A percentile compares a stretch with the other conserved stretches of the same genome.
Evolutionary conservation across 192 early-diverging fungal species (phyloP).

Genomic region (Podila verticillata): DNA sequence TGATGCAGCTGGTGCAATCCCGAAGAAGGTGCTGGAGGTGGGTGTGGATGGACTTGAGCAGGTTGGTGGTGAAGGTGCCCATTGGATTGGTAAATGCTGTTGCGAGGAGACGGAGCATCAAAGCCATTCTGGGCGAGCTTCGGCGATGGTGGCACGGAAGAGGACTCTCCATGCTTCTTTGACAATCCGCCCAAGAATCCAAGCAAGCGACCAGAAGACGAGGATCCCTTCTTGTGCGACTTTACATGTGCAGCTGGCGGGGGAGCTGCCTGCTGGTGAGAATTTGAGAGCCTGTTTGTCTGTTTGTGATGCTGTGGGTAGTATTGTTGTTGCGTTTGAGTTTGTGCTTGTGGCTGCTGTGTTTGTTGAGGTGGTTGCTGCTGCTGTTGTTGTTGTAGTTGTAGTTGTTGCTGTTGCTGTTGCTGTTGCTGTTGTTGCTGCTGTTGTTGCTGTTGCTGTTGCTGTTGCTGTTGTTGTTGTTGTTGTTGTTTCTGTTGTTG

Average conservation of each 20-base stretch:
- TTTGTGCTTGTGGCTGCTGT: neutral
- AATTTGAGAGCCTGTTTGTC: neutral
- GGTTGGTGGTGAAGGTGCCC: neutral
- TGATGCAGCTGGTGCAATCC: neutral
- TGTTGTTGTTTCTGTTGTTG: neutral
- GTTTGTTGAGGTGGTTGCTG: neutral
- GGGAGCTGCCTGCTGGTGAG: neutral
- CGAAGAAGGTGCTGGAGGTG: conserved; percentile 8
- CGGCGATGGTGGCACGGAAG: neutral
- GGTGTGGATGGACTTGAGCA: neutral
- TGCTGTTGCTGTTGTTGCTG: neutral
- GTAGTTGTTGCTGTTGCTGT: neutral
- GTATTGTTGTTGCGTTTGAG: neutral
- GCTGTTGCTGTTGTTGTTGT: neutral
- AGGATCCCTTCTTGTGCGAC: conserved; percentile 26
- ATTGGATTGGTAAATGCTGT: neutral
- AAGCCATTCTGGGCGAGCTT: neutral
- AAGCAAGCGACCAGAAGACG: conserved; percentile 38
- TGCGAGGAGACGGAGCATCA: conserved; percentile 8
- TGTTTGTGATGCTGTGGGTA: neutral
- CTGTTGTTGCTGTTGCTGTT: neutral
- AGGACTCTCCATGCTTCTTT: conserved; percentile 35
- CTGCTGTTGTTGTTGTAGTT: neutral
- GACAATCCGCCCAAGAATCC: conserved; percentile 40
- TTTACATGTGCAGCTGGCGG: conserved; percentile 6